These are phyloP conservation scores for Tolypocladium pustulatum DNA, from an alignment of 2,329 filamentous ascomycete species.

Conservation along the genomic window DNA sequence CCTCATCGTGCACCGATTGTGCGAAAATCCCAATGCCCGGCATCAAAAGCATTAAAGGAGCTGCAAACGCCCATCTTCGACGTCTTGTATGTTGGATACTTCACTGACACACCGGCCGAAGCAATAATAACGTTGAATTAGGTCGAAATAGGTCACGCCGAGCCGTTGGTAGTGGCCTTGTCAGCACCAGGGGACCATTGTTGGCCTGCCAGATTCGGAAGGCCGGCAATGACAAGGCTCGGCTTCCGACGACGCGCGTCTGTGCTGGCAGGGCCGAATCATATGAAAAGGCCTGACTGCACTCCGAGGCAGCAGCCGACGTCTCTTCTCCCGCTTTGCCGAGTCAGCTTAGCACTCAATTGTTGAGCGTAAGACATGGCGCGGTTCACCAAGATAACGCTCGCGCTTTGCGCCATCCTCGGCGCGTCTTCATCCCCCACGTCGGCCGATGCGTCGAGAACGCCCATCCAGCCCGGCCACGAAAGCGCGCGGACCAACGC, in stretches of 20 bases:
- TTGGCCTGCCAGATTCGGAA: background rate
- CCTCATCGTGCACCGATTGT: too few relatives aligned
- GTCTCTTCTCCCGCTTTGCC: background rate
- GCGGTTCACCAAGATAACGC: background rate
- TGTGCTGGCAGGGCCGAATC: background rate
- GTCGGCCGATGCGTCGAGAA: background rate
- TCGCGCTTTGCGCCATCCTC: background rate
- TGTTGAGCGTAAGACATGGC: background rate
- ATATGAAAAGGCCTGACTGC: background rate
- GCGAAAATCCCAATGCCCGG: too few relatives aligned
- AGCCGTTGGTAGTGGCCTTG: background rate
- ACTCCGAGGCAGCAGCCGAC: background rate
- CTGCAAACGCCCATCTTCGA: background rate
- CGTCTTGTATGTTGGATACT: background rate
- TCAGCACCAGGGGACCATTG: background rate
- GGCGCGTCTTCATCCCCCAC: background rate
- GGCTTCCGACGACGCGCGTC: background rate
- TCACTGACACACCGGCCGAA: background rate
- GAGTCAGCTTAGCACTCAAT: background rate
- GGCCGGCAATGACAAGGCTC: background rate
- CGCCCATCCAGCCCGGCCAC: constrained; percentile 22
- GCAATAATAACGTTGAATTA: background rate
- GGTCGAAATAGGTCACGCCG: background rate
- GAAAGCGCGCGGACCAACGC: constrained; percentile 38
- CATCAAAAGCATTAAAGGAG: background rate